Base-by-base conservation (phyloP, 257 asterid species). In the Solanum bulbocastanum region DNA sequence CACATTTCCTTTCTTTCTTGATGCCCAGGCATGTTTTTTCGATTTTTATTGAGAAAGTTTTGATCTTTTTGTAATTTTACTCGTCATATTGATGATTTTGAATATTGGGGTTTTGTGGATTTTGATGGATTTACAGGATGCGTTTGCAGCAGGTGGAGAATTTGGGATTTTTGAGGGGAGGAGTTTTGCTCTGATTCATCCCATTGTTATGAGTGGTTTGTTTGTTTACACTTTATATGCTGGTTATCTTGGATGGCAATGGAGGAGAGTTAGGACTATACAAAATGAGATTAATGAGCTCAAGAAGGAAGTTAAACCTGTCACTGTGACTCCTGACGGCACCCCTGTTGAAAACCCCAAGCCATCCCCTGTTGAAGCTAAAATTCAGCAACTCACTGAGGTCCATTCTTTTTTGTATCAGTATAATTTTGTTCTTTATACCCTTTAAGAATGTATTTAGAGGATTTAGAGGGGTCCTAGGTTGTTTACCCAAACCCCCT, bases 181-280 rank as follows among this genome's bases (percentile, higher is more conserved):
- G 87, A 91, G 95, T 8, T 88, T 92, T 76, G 95, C 99, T 30
- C 88, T 97, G 87, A 86, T 97, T 66, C 98, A 97, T 90, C 99
- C 99, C 18, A 62, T 92, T 35, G 98, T 91, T 83, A 96, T 96
- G 99, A 36, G 92, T 71, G 92, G 98, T 9, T 92, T 97, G 72
- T 97, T 97, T 87, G 32, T 90, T 13, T 94, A 92, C 91, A 96
- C 98, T 4, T 76, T 95, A 90, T 96, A 96, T 85, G 94, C 99
- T 44, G 99, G 99, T 7, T 97, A 96, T 71, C 98, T 96, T 87
- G 99, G 99, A 22, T 97, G 98, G 99, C 99, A 97, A 91, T 96
- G 98, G 99, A 88, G 99, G 92, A 92, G 98, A 62, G 97, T 97
- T 8, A 94, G 99, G 23, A 97, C 98, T 2, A 62, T 90, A 12